Conservation (phyloP, 306 rosid genomes). For the Vigna unguiculata region DNA sequence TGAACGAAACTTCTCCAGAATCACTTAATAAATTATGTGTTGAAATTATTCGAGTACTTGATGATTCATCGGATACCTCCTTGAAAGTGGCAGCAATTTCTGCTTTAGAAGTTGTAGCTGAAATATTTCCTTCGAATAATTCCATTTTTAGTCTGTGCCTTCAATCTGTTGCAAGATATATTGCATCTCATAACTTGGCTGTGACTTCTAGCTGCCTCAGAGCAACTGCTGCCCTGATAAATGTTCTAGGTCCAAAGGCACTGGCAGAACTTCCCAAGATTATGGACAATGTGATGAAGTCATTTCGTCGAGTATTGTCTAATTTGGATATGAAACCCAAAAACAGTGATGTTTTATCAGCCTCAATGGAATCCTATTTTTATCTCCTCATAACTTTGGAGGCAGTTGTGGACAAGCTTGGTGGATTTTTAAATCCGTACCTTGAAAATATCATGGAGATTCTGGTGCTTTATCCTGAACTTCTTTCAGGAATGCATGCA, state of each 20-base stretch:
- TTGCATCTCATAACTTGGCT: conserved; percentile 52
- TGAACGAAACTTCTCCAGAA: conserved; percentile 61
- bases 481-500: conserved; percentile 57
- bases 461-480: conserved; percentile 71
- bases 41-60: conserved; percentile 66
- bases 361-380: conserved; percentile 59
- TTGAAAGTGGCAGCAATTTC: conserved; percentile 84
- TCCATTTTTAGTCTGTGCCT: conserved; percentile 70
- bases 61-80: conserved; percentile 61
- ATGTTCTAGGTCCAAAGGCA: conserved; percentile 84
- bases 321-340: conserved; percentile 46
- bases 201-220: conserved; percentile 78
- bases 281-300: conserved; percentile 73
- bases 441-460: conserved; percentile 71
- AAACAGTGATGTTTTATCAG: conserved; percentile 40
- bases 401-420: conserved; percentile 83
- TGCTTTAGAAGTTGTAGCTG: conserved; percentile 84
- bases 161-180: conserved; percentile 60
- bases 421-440: conserved; percentile 84
- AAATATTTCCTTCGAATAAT: conserved; percentile 59
- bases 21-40: conserved; percentile 63
- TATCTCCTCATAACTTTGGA: conserved; percentile 74
- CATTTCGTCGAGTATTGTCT: conserved; percentile 53
- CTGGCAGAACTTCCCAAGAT: conserved; percentile 78
- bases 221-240: conserved; percentile 73